Evolutionary conservation across 129 eudicot species (phyloP), one percentile per base, ranked within the genome.

Genomic region (Artemisia argyi): DNA sequence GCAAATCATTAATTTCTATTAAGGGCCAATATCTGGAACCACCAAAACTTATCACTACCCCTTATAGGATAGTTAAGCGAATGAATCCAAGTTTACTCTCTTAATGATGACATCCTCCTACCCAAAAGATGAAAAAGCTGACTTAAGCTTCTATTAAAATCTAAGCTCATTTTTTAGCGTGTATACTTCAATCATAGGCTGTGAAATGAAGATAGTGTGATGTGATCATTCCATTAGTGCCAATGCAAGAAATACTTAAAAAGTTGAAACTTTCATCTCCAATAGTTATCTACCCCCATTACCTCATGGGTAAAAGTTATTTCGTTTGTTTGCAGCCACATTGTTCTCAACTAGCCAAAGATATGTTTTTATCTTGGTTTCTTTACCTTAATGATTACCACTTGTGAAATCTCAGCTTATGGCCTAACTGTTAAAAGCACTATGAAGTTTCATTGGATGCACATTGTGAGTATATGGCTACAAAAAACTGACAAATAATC

Each of bases 301-400:
- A 66, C 50, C 65, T 65, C 65, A 30, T 42, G 57, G 24, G 72
- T 53, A 48, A 74, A 73, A 46, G 60, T 61, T 16, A 9, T 39
- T 60, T 50, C 51, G 73, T 70, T 80, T 58, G 57, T 65, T 81
- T 74, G 66, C 79, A 69, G 44, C 61, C 55, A 65, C 44, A 35
- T 39, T 39, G 11, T 39, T 39, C 46, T 7, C 46, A 39, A 39
- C 9, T 39, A 39, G 46, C 46, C 46, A 39, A 7, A 39, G 10
- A 39, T 55, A 39, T 62, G 16, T 57, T 39, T 65, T 30, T 48
- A 73, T 61, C 28, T 61, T 69, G 47, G 11, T 60, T 68, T 76
- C 76, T 78, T 54, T 72, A 53, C 65, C 7, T 56, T 32, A 32
- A 80, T 46, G 32, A 74, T 69, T 76, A 71, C 15, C 20, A 28